Evolutionary conservation across 192 early-diverging fungal genomes (phyloP), one percentile per base, ranked within the genome.

Genomic region (Backusella westeae): DNA sequence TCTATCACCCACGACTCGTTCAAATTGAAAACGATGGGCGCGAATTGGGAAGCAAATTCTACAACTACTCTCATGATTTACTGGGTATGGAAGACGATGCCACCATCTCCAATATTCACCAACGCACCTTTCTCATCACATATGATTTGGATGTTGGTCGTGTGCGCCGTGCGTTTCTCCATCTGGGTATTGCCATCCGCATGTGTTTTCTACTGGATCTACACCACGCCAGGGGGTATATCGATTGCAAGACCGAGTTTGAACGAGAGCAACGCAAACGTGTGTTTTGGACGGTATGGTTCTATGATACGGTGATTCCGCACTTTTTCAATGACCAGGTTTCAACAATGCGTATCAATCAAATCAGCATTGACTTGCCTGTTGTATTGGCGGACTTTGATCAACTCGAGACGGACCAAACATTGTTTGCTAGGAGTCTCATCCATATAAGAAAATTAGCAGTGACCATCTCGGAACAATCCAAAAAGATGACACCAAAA

Each of bases 231-330:
- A 46, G 53, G 29, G 77, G 77, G 12, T 79, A 79, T 8, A 14
- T 44, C 19, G n/a, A 79, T 26, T 79, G 73, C 23, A 26, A 74
- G 6, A 44, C 46, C 2, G 21, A 34, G 3, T 74, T 69, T 36
- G 73, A 68, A 10, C 44, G 52, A n/a, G 77, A 79, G 34, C 77
- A 79, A 56, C 67, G 67, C 12, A 79, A 79, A 74, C 72, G 77
- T 0, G 46, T 74, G 32, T 79, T 79, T 68, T 79, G 77, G 77
- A 59, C 67, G 0, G 72, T 73, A 12, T 79, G 77, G 77, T 68
- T 79, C 17, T 74, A 70, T 74, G 77, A 79, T 59, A 69, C 77
- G 0, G 66, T 79, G 42, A 66, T 79, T 1, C 77, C 77, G 0
- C 77, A 79, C 12, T 74, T 79, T 35, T 79, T 74, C 29, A 70